Evolutionary conservation across 768 basidiomycete genomes (phyloP), one percentile per base, ranked within the genome.

Genomic region (Pleurotus platypus): DNA sequence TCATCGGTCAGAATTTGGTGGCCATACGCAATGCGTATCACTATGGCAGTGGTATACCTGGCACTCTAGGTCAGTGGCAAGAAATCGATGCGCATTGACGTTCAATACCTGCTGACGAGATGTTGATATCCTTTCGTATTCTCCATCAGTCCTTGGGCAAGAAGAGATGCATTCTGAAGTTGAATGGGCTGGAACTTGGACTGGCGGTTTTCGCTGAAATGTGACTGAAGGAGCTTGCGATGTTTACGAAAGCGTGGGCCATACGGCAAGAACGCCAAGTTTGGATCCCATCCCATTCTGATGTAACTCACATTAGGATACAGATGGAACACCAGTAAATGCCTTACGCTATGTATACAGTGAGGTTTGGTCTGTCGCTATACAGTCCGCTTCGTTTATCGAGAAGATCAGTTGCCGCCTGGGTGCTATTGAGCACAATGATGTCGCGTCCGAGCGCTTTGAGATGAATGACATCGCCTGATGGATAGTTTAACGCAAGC

Each of bases 341-440:
- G 27, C 27, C 6, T 24, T 30, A 58, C 62, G 58, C 60, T 60
- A 15, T 47, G 57, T 51, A 64, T 39, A 50, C n/a, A 3, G 56
- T 43, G 22, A 58, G 47, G 30, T 49, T 26, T 2, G 69, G 69
- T 24, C 71, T 59, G 50, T 70, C 68, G 18, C 69, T 69, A 60
- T 72, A 72, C 2, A 70, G 64, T 8, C 57, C 38, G 30, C 65
- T 63, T 18, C 67, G 60, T 55, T 69, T 71, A 16, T 72, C 67
- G 11, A 74, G 60, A 54, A 77, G 63, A 8, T 72, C 71, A 9
- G 55, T 60, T 9, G 66, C 68, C 18, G 62, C 64, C 30, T 66
- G 60, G 16, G 50, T 45, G 24, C 63, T 64, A 55, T 72, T 71
- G n/a, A 74, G 55, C 47, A 74, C 59, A 43, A 74, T 58, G 53